Percentiles rank a stretch among this genome's conserved stretches.
phyloP scores from a whole-genome alignment of 352 stramenopile genomes.

The Phytophthora pluvialis region DNA sequence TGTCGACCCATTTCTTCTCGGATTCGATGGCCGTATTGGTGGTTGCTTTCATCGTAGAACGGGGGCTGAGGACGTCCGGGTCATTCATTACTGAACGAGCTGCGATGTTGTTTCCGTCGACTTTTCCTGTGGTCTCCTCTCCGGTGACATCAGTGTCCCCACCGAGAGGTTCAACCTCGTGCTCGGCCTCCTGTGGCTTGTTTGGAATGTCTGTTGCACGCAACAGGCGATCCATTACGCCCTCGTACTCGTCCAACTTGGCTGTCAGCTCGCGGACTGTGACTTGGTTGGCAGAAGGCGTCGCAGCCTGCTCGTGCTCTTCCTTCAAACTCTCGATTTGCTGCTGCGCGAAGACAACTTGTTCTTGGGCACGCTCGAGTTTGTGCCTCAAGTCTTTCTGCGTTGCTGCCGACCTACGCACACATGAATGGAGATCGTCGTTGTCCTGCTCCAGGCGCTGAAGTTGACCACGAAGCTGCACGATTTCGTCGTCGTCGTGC shows the following conservation, averaged over 20 bases:
- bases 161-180: background rate
- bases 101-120: background rate
- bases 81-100: background rate
- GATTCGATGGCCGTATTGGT: background rate
- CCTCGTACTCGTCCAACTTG: slow-evolving; percentile 14
- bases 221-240: slow-evolving; percentile 11
- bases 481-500: too few species aligned
- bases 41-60: background rate
- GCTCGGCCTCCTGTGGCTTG: background rate
- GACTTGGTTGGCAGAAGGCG: background rate
- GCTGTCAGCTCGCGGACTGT: slow-evolving; percentile 2
- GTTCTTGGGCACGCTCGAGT: slow-evolving; percentile 60
- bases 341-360: slow-evolving; percentile 31
- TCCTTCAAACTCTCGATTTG: slow-evolving; percentile 4
- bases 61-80: background rate
- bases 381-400: slow-evolving; percentile 1
- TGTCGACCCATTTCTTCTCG: slow-evolving; percentile 35
- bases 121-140: background rate
- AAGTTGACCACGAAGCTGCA: background rate
- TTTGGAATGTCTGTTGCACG: slow-evolving; percentile 8
- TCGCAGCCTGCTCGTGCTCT: background rate
- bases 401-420: background rate
- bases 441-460: background rate
- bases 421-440: background rate
- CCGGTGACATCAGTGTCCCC: background rate